Evolutionary conservation across 306 rosid species (phyloP), one percentile per base, ranked within the genome.

Genomic region (Geum urbanum): DNA sequence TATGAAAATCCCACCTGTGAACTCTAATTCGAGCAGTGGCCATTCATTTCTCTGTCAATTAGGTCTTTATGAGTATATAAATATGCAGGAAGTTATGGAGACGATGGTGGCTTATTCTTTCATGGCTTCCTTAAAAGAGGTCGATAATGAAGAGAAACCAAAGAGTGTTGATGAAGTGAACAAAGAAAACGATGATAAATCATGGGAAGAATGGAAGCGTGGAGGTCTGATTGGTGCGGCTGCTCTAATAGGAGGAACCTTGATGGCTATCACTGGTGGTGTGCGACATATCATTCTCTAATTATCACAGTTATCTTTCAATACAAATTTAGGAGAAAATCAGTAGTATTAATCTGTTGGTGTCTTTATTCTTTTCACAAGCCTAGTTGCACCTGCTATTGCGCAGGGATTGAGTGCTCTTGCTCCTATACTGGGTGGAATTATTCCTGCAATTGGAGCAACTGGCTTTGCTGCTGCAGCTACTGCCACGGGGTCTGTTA

Each of bases 221-320:
- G 62, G 80, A 55, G 46, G 80, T 63, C 35, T 63, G 39, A 76
- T 76, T 46, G 76, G 80, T 63, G 80, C 80, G 19, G 76, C 76
- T 46, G 76, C 72, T 76, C 64, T 76, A 55, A 71, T 76, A 32
- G 76, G 75, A 46, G 80, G 72, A 60, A 48, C 80, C 5, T 39
- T 77, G 63, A 63, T 77, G 76, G 72, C 72, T 41, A 56, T 77
- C 71, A 54, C 56, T 64, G 72, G 80, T 37, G 80, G 80, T 77
- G 71, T 20, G 76, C 50, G 47, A 64, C 16, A 58, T 57, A 27
- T 71, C 59, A 22, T 16, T 32, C 16, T 32, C 13, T 12, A 48
- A 6, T 35, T 9, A 55, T 7, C 9, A 35, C 6, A 5, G 45
- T 59, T 16, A 16, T 67, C 59, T 53, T 41, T 22, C 6, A 5